Evolutionary conservation across 768 basidiomycete species (phyloP).

Genomic region (Mycena pura): DNA sequence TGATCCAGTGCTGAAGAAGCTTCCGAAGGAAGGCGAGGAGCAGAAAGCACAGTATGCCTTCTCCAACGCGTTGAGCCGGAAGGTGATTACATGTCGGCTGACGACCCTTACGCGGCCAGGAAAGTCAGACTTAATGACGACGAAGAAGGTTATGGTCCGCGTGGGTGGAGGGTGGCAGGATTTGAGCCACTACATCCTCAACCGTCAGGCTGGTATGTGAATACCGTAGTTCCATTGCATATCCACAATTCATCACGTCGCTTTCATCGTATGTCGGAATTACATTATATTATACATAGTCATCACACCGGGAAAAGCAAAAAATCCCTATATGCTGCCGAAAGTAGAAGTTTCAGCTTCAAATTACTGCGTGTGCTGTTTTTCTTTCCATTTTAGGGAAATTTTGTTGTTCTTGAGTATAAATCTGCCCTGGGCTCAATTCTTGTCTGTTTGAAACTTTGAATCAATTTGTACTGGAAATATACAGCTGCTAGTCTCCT

Average conservation of each 20-base stretch:
- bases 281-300: conserved; percentile 33
- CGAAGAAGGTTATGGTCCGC: conserved; percentile 91
- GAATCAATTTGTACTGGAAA: too few relatives aligned
- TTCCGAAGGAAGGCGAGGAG: conserved; percentile 78
- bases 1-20: conserved; percentile 72
- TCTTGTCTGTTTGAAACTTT: too few relatives aligned
- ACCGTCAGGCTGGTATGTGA: conserved; percentile 74
- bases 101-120: conserved; percentile 75
- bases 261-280: conserved; percentile 27
- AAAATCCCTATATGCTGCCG: too few relatives aligned
- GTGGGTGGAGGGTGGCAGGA: conserved; percentile 88
- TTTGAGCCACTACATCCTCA: conserved; percentile 76
- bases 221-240: neutral
- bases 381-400: too few relatives aligned
- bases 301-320: conserved; percentile 1
- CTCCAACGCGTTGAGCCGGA: conserved; percentile 72
- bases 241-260: conserved; percentile 22
- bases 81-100: conserved; percentile 80
- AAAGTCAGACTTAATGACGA: conserved; percentile 49
- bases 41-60: conserved; percentile 86
- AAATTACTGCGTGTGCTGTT: too few relatives aligned
- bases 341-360: too few relatives aligned
- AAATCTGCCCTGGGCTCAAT: too few relatives aligned
- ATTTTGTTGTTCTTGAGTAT: too few relatives aligned
- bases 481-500: too few relatives aligned